Conservation (phyloP, 768 basidiomycete genomes). For the Phanerochaete sordida region DNA sequence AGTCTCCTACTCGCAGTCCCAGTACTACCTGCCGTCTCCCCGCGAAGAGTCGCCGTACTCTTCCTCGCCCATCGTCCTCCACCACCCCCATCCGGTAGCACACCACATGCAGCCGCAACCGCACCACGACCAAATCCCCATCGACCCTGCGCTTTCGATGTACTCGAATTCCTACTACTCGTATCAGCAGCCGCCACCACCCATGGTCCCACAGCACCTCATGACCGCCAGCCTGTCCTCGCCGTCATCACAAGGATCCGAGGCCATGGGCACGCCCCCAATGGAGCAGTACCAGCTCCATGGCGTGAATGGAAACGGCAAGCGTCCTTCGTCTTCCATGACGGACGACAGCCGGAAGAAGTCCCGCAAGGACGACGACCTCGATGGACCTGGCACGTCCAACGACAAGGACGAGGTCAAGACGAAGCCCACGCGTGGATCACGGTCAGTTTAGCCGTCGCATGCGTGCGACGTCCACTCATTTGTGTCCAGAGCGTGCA, state of each 20-base stretch:
- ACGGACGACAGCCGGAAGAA: slow-evolving; percentile 54
- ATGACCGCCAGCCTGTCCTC: slow-evolving; percentile 64
- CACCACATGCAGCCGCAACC: slow-evolving; percentile 15
- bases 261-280: slow-evolving; percentile 70
- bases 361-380: slow-evolving; percentile 52
- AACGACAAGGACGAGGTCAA: slow-evolving; percentile 61
- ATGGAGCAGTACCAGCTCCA: slow-evolving; percentile 55
- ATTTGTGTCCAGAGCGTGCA: slow-evolving; percentile 65
- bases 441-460: slow-evolving; percentile 48
- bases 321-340: slow-evolving; percentile 57
- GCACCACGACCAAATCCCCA: slow-evolving; percentile 21
- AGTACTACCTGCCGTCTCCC: slow-evolving; percentile 16
- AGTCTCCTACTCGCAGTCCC: slow-evolving; percentile 14
- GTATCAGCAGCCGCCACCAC: slow-evolving; percentile 43
- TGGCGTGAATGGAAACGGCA: slow-evolving; percentile 51
- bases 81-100: slow-evolving; percentile 17
- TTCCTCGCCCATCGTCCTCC: slow-evolving; percentile 16
- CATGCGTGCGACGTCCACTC: slow-evolving; percentile 7
- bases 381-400: slow-evolving; percentile 46
- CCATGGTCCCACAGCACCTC: slow-evolving; percentile 50
- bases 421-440: slow-evolving; percentile 84
- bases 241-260: slow-evolving; percentile 78
- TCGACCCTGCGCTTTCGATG: slow-evolving; percentile 66
- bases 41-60: slow-evolving; percentile 18
- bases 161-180: slow-evolving; percentile 59